These are phyloP conservation scores for Themeda triandra DNA, from an alignment of 176 grass and related monocot species.

Conservation along the genomic window DNA sequence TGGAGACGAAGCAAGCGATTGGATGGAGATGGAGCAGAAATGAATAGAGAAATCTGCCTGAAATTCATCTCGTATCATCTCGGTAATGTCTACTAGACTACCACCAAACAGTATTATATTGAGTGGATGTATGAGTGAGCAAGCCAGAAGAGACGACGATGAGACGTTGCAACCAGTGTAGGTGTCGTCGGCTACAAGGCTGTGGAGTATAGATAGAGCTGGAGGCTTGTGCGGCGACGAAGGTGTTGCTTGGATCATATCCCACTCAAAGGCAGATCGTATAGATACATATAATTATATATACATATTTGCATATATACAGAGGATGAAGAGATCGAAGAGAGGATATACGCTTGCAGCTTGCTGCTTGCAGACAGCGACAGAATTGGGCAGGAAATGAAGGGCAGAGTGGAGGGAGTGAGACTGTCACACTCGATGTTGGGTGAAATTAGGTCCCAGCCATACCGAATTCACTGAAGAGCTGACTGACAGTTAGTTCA, in stretches of 20 bases:
- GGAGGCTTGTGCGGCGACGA: neutral
- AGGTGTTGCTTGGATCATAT: slow-evolving; percentile 34
- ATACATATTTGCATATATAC: neutral
- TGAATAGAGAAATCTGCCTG: neutral
- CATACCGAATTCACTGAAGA: slow-evolving; percentile 25
- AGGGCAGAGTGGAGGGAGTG: neutral
- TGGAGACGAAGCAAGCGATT: slow-evolving; percentile 23
- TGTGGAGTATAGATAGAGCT: neutral
- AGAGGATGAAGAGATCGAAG: too few relatives aligned
- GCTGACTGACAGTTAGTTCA: neutral
- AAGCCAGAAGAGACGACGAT: neutral
- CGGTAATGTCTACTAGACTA: neutral
- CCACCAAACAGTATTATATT: too few relatives aligned
- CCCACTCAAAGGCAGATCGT: slow-evolving; percentile 21
- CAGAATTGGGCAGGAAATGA: neutral
- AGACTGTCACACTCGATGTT: slow-evolving; percentile 21
- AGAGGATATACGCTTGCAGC: neutral
- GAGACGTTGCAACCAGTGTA: slow-evolving; percentile 1
- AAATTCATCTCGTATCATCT: neutral
- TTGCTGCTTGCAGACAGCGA: neutral
- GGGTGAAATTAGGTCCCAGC: slow-evolving; percentile 39
- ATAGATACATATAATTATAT: neutral
- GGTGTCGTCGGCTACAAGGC: slow-evolving; percentile 34
- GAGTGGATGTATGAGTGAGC: neutral
- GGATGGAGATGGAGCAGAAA: too few relatives aligned